A percentile compares a stretch with the other conserved stretches of the same genome.
Conservation (phyloP, 192 early-diverging fungal species). For the Dissophora ornata region DNA sequence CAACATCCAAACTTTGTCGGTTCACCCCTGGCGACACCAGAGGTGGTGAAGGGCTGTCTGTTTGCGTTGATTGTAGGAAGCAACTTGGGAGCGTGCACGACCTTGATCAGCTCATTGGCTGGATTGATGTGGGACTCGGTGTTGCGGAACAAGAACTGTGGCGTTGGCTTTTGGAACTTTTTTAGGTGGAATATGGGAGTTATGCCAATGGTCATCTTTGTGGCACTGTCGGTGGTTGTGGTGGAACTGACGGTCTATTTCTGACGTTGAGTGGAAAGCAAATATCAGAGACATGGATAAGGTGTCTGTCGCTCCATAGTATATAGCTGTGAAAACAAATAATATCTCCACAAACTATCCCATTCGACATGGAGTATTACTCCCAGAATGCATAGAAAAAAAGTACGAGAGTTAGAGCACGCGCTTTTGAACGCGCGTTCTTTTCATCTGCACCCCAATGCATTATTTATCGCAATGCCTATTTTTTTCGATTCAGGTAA, state of each 20-base stretch:
- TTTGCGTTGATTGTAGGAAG: constrained; percentile 82
- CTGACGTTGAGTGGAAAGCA: too few relatives aligned
- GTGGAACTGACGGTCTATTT: constrained; percentile 62
- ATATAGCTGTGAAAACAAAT: too few relatives aligned
- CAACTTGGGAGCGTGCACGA: constrained; percentile 85
- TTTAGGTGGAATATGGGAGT: constrained; percentile 70
- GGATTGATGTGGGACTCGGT: constrained; percentile 76
- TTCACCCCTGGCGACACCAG: constrained; percentile 47
- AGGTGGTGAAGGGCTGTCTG: constrained; percentile 66
- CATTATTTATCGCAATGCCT: too few relatives aligned
- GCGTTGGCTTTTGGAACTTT: constrained; percentile 62
- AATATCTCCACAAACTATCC: too few relatives aligned
- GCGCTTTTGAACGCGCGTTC: too few relatives aligned
- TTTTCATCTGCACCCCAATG: too few relatives aligned
- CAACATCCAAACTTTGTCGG: constrained; percentile 69
- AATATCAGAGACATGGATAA: too few relatives aligned
- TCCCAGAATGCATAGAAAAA: too few relatives aligned
- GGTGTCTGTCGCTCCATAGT: too few relatives aligned
- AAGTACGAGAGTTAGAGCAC: too few relatives aligned
- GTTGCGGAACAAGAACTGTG: constrained; percentile 60
- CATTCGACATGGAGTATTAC: too few relatives aligned
- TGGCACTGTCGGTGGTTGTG: constrained; percentile 58
- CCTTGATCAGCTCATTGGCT: constrained; percentile 80
- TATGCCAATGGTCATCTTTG: constrained; percentile 65
- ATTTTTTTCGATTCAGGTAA: too few relatives aligned